These are phyloP conservation scores for Aspergillus sparsus DNA, from an alignment of 495 filamentous ascomycete genomes.

Conservation along the genomic window DNA sequence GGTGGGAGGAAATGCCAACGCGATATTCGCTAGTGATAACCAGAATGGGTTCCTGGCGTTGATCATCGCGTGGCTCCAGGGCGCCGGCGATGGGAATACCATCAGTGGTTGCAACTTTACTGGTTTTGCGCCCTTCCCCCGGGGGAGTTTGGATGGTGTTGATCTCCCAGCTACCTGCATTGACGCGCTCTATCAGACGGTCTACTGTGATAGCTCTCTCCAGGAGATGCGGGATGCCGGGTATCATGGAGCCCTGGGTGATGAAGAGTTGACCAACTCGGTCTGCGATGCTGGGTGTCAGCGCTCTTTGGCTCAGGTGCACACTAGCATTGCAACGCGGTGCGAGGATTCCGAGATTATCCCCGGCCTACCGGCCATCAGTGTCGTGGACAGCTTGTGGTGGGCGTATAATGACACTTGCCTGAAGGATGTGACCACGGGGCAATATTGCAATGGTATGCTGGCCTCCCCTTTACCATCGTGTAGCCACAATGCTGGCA, in stretches of 20 bases:
- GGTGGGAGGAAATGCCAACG: constrained; percentile 6
- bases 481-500: no score
- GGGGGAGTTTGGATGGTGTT: no score
- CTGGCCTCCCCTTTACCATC: no score
- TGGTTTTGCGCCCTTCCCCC: constrained; percentile 7
- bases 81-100: background rate
- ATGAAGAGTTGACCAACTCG: background rate
- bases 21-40: constrained; percentile 26
- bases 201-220: background rate
- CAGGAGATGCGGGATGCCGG: background rate
- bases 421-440: constrained; percentile 7
- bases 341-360: background rate
- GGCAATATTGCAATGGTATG: constrained; percentile 5
- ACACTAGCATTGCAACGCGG: constrained; percentile 1
- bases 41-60: constrained; percentile 24
- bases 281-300: constrained; percentile 10
- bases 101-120: constrained; percentile 6
- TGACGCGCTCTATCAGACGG: constrained; percentile 1
- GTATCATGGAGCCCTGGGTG: background rate
- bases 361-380: background rate
- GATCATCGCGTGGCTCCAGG: constrained; percentile 17
- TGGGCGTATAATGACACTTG: constrained; percentile 13
- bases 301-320: background rate
- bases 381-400: background rate
- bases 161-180: background rate